Conservation (phyloP, 2,329 filamentous ascomycete species). For the Paraconiothyrium sp. region DNA sequence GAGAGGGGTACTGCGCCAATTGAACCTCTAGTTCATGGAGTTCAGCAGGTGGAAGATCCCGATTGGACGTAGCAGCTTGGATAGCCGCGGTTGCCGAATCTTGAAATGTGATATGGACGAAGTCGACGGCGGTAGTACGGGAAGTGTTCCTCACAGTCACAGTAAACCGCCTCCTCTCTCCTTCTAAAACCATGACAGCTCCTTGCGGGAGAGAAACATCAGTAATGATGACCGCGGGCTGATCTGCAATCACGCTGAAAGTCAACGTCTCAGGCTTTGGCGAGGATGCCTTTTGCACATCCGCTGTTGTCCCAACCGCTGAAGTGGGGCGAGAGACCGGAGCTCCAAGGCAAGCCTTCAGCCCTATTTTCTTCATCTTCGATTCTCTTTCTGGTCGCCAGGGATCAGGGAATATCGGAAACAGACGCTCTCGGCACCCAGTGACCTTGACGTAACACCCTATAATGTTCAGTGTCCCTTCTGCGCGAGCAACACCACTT, state of each 20-base stretch:
- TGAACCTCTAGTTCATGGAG: constrained; percentile 87
- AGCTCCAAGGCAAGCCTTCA: constrained; percentile 58
- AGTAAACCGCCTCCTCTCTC: constrained; percentile 80
- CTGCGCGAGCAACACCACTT: constrained; percentile 70
- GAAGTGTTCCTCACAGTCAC: constrained; percentile 85
- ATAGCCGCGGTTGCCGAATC: constrained; percentile 85
- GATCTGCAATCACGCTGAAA: constrained; percentile 79
- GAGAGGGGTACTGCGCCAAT: constrained; percentile 74
- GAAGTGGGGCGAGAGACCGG: constrained; percentile 57
- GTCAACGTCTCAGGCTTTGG: constrained; percentile 58
- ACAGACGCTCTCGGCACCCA: constrained; percentile 82
- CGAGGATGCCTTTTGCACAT: constrained; percentile 32
- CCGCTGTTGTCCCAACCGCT: constrained; percentile 35
- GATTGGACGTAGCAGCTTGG: constrained; percentile 76
- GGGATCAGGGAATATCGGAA: constrained; percentile 80
- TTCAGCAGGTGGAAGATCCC: constrained; percentile 80
- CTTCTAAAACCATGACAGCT: constrained; percentile 91
- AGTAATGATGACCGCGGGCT: constrained; percentile 80
- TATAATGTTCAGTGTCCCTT: constrained; percentile 76
- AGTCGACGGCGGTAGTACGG: constrained; percentile 74
- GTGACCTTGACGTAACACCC: constrained; percentile 83
- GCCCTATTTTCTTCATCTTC: constrained; percentile 81
- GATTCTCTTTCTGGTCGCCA: constrained; percentile 76
- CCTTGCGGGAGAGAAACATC: constrained; percentile 82
- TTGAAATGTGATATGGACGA: constrained; percentile 87